Evolutionary conservation across 805 yeast genomes (phyloP).

Genomic region (Metschnikowia baotianmanensis): DNA sequence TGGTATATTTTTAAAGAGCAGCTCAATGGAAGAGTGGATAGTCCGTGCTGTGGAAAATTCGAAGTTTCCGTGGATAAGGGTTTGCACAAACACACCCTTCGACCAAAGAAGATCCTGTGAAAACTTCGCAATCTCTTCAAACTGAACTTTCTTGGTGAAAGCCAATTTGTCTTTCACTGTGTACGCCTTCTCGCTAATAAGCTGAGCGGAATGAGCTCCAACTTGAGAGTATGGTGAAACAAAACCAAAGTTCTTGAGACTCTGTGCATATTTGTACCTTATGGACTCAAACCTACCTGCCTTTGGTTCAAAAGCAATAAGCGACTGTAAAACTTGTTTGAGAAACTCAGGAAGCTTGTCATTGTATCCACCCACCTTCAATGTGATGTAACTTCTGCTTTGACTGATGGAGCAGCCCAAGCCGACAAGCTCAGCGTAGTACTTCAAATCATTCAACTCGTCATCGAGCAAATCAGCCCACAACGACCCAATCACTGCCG

Average conservation of each 20-base stretch:
- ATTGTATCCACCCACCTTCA: slow-evolving; percentile 75
- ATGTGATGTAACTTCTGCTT: slow-evolving; percentile 63
- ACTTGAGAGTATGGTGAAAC: slow-evolving; percentile 79
- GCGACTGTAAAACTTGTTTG: slow-evolving; percentile 53
- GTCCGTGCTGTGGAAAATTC: slow-evolving; percentile 51
- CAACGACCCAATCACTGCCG: slow-evolving; percentile 57
- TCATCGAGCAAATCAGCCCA: slow-evolving; percentile 74
- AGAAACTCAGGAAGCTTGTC: slow-evolving; percentile 71
- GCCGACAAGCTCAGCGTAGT: slow-evolving; percentile 84
- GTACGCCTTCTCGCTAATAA: slow-evolving; percentile 76
- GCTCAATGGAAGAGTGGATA: slow-evolving; percentile 43
- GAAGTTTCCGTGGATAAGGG: slow-evolving; percentile 75
- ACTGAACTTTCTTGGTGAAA: slow-evolving; percentile 41
- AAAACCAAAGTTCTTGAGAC: slow-evolving; percentile 64
- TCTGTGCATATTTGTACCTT: slow-evolving; percentile 61
- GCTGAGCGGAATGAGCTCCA: slow-evolving; percentile 55
- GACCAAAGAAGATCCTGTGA: slow-evolving; percentile 45
- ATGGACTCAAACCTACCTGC: slow-evolving; percentile 62
- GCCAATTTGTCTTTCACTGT: slow-evolving; percentile 56
- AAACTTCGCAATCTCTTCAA: slow-evolving; percentile 51
- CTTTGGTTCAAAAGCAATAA: slow-evolving; percentile 50
- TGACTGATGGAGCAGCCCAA: slow-evolving; percentile 54
- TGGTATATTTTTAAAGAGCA: slow-evolving; percentile 25
- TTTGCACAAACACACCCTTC: slow-evolving; percentile 63
- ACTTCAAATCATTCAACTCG: slow-evolving; percentile 68